phyloP scores from a whole-genome alignment of 2,329 filamentous ascomycete genomes.

The Nigrograna mackinnonii region DNA sequence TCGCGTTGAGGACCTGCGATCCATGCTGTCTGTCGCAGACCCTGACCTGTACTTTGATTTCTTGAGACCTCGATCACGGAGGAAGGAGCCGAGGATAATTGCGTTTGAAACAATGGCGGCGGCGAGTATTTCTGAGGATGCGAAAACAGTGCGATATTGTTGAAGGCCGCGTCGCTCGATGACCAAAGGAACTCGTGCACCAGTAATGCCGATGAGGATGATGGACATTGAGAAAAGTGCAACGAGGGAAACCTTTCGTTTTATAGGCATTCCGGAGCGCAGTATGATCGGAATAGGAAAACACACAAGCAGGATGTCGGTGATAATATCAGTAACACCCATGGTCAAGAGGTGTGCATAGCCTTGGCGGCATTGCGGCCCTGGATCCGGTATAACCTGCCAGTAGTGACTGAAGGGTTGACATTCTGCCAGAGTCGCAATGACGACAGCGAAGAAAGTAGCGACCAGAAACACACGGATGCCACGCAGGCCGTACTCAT shows the following conservation, averaged over 20 bases:
- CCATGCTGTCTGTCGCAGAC: constrained; percentile 56
- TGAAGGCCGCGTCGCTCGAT: constrained; percentile 73
- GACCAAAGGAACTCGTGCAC: constrained; percentile 80
- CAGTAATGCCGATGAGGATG: constrained; percentile 76
- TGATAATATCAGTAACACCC: constrained; percentile 85
- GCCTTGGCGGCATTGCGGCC: constrained; percentile 81
- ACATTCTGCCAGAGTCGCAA: constrained; percentile 84
- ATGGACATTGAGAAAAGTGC: constrained; percentile 84
- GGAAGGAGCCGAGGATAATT: constrained; percentile 88
- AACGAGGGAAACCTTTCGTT: constrained; percentile 78
- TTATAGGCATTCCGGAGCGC: constrained; percentile 73
- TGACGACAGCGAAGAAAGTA: constrained; percentile 81
- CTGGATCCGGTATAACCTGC: constrained; percentile 73
- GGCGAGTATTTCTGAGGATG: constrained; percentile 87
- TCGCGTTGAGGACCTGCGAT: constrained; percentile 61
- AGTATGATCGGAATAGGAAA: constrained; percentile 91
- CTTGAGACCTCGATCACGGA: constrained; percentile 87
- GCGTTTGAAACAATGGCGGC: constrained; percentile 87
- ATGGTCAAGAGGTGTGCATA: constrained; percentile 87
- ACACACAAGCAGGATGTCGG: constrained; percentile 82
- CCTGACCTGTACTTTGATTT: constrained; percentile 73
- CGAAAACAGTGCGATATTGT: constrained; percentile 84
- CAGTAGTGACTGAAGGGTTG: constrained; percentile 62
- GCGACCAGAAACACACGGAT: constrained; percentile 75
- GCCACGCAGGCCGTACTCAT: constrained; percentile 69